Percentiles rank a stretch among this genome's conserved stretches.
phyloP scores from a whole-genome alignment of 2,329 filamentous ascomycete species.

The Leptographium lundbergii region DNA sequence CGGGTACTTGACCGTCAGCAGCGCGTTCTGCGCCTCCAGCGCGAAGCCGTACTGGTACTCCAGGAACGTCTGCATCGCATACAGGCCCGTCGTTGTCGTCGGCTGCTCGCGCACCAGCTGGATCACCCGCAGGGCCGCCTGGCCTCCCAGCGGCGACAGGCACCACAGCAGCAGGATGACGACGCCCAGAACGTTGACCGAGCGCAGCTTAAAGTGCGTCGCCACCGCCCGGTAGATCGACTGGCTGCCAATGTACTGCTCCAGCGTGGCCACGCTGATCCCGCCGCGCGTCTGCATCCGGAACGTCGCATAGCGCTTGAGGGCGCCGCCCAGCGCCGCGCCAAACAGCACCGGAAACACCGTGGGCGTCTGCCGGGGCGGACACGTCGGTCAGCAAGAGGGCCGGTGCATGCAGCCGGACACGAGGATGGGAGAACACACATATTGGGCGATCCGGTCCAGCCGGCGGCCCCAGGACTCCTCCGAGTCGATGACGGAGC shows the following conservation, averaged over 20 bases:
- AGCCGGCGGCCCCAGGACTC: not conserved
- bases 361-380: constrained; percentile 17
- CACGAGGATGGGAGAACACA: not conserved
- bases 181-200: constrained; percentile 15
- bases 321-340: constrained; percentile 15
- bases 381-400: not conserved
- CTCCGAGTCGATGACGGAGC: not conserved
- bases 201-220: constrained; percentile 16
- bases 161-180: constrained; percentile 17
- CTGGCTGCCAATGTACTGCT: constrained; percentile 19
- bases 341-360: constrained; percentile 20
- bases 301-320: constrained; percentile 15
- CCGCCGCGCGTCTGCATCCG: constrained; percentile 15
- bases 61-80: not conserved
- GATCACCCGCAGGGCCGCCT: constrained; percentile 15
- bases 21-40: not conserved
- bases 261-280: constrained; percentile 14
- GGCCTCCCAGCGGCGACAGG: constrained; percentile 19
- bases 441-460: constrained; percentile 2
- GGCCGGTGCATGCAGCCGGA: too few species aligned
- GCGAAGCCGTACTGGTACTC: constrained; percentile 1
- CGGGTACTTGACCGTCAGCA: not conserved
- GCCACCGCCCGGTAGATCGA: constrained; percentile 16
- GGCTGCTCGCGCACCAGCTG: constrained; percentile 16
- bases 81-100: not conserved